Percentiles rank a stretch among this genome's conserved stretches.
Conservation (phyloP, 2,329 filamentous ascomycete genomes). For the Fusarium dlaminii region DNA sequence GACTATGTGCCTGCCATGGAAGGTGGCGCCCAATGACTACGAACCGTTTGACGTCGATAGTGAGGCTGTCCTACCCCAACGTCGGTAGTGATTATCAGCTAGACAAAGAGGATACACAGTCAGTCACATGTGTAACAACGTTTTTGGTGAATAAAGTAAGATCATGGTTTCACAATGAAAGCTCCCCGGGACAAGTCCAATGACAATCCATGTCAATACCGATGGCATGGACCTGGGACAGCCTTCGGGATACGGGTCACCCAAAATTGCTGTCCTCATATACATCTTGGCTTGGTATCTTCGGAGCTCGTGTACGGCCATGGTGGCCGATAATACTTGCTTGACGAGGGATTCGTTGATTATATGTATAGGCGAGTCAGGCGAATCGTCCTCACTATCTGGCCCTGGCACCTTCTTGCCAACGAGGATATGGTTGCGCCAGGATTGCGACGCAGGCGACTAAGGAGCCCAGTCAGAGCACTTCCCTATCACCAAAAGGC, state of each 20-base stretch:
- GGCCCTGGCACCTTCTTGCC: not conserved
- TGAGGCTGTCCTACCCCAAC: constrained; percentile 20
- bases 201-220: constrained; percentile 38
- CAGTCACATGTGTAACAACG: constrained; percentile 20
- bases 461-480: constrained; percentile 20
- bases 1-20: constrained; percentile 2
- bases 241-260: constrained; percentile 14
- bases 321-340: not conserved
- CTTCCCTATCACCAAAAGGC: constrained; percentile 19
- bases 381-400: constrained; percentile 6
- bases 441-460: constrained; percentile 15
- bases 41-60: constrained; percentile 21
- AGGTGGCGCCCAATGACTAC: constrained; percentile 12
- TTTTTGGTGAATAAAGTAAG: constrained; percentile 18
- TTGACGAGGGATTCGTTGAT: not conserved
- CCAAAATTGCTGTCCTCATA: constrained; percentile 15
- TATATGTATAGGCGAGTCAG: constrained; percentile 7
- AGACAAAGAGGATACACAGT: constrained; percentile 10
- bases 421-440: constrained; percentile 9
- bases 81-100: constrained; percentile 13
- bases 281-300: constrained; percentile 11
- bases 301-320: constrained; percentile 2
- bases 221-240: constrained; percentile 46
- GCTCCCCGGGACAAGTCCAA: constrained; percentile 17
- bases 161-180: constrained; percentile 21